These are phyloP conservation scores for Sarcomyxa edulis DNA, from an alignment of 768 basidiomycete genomes.

Conservation along the genomic window DNA sequence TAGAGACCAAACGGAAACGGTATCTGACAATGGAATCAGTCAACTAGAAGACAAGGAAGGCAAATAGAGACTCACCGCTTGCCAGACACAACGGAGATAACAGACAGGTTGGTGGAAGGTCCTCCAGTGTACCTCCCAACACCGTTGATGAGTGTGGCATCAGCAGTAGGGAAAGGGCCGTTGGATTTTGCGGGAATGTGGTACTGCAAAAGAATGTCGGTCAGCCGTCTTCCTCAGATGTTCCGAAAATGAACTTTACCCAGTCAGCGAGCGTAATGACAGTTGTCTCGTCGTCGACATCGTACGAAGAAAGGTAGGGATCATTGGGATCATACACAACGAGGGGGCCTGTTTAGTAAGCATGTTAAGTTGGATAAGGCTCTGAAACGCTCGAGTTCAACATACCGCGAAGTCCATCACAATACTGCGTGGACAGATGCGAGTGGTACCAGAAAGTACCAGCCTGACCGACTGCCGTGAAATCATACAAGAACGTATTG, in stretches of 20 bases:
- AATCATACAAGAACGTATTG: slow-evolving; percentile 34
- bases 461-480: slow-evolving; percentile 29
- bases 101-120: slow-evolving; percentile 27
- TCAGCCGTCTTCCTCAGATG: background rate
- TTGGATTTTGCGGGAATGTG: background rate
- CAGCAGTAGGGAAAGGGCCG: slow-evolving; percentile 1
- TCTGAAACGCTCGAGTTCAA: too few species aligned
- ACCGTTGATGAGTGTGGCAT: slow-evolving; percentile 25
- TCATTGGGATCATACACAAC: slow-evolving; percentile 4
- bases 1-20: slow-evolving; percentile 40
- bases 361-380: too few species aligned
- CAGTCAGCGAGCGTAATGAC: slow-evolving; percentile 40
- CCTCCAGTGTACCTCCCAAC: slow-evolving; percentile 33
- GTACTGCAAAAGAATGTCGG: slow-evolving; percentile 5
- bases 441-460: too few species aligned
- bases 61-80: slow-evolving; percentile 33
- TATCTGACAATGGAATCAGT: slow-evolving; percentile 12
- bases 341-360: background rate
- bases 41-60: too few species aligned
- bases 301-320: too few species aligned
- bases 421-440: too few species aligned
- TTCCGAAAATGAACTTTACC: slow-evolving; percentile 10
- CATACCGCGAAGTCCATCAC: too few species aligned
- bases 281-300: too few species aligned
- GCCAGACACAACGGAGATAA: slow-evolving; percentile 31